A percentile compares a stretch with the other conserved stretches of the same genome.
These are phyloP conservation scores for Fusarium anguioides DNA, from an alignment of 2,329 filamentous ascomycete species.

Conservation along the genomic window DNA sequence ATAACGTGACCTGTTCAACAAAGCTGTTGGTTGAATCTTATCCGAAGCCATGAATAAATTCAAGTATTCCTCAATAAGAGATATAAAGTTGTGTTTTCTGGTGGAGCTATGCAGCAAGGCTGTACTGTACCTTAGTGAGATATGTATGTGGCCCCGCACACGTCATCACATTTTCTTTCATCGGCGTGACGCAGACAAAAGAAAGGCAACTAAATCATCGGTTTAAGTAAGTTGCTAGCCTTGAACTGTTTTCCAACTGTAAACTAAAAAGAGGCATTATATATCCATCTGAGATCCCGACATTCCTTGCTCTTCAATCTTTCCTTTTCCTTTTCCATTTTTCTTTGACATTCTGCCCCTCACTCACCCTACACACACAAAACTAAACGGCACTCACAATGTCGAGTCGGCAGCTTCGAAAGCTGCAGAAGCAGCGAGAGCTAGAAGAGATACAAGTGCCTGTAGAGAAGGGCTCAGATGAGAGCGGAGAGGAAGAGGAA, in stretches of 20 bases:
- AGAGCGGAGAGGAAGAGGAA: slow-evolving; percentile 46
- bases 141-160: slow-evolving; percentile 9
- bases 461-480: slow-evolving; percentile 35
- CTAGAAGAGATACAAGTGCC: slow-evolving; percentile 48
- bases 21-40: no score
- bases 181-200: background rate
- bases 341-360: slow-evolving; percentile 10
- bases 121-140: no score
- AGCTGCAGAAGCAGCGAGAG: slow-evolving; percentile 63
- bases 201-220: no score
- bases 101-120: background rate
- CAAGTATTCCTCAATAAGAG: no score
- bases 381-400: slow-evolving; percentile 48
- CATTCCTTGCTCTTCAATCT: background rate
- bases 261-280: background rate
- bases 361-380: slow-evolving; percentile 18
- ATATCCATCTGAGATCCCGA: background rate
- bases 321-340: background rate
- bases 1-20: background rate
- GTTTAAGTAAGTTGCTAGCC: no score
- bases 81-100: no score
- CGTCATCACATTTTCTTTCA: slow-evolving; percentile 1
- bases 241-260: background rate
- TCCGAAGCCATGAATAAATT: no score
- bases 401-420: slow-evolving; percentile 64